Evolutionary conservation across 2,329 filamentous ascomycete species (phyloP), one percentile per base, ranked within the genome.

Genomic region (Dendryphion nanum): DNA sequence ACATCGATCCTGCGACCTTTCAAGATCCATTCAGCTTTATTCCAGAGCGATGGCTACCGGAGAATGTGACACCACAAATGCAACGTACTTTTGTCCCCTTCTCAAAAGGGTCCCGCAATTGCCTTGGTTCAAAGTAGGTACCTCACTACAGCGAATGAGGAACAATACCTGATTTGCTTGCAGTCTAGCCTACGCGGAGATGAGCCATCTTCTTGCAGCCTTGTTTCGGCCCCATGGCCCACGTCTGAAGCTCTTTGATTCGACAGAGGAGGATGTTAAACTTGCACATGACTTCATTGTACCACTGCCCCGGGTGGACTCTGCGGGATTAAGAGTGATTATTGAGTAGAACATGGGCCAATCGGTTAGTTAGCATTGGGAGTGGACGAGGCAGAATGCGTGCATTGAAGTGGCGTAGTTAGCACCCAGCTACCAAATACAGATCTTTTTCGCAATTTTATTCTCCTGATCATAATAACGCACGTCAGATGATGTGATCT

Each of bases 11-110:
- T 6, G 20, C 3, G 3, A 20, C 55, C 1, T 60, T 59, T 21
- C 41, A 47, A 2, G 33, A 47, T 5, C 48, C 57, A 6, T 21
- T 33, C 6, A 18, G 18, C 4, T 60, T 60, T 34, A 34, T 19
- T 2, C 58, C 58, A 6, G 57, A 59, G 36, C 41, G 58, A 19
- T 79, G 32, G 70, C 38, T 55, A 33, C 14, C 29, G 8, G 29
- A 30, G 7, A 30, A 15, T 7, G 29, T 16, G 7, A n/a, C 10
- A 15, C 10, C 16, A 10, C 7, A 8, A 15, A 31, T 31, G 28
- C 6, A 30, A 8, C 41, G 36, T 26, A 50, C 34, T 33, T 31
- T 42, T n/a, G 46, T 53, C 6, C 47, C 50, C 2, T 53, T 55
- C 36, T 35, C 47, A 6, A 34, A 35, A 6, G 51, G 51, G 5